Percentiles rank a stretch among this genome's conserved stretches.
Evolutionary conservation across 345 rosid genomes (phyloP).

Genomic region (Rubroshorea leprosula): DNA sequence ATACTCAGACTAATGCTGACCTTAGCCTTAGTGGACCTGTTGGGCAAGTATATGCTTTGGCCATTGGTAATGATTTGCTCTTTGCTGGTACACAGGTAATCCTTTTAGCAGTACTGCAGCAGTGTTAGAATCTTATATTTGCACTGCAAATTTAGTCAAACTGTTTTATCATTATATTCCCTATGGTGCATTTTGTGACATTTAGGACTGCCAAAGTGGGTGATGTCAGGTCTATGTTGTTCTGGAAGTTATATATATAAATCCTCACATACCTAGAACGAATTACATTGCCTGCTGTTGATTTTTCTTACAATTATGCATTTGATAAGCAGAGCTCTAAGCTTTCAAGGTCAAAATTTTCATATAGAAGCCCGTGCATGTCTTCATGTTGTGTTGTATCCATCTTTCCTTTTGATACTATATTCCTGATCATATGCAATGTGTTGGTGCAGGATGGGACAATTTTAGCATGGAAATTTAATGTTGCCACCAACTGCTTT

Average conservation of each 20-base stretch:
- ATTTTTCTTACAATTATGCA: background rate
- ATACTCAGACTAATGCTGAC: slow-evolving; percentile 62
- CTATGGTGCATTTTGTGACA: background rate
- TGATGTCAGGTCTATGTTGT: background rate
- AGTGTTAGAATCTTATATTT: slow-evolving; percentile 3
- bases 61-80: slow-evolving; percentile 76
- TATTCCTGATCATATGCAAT: background rate
- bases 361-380: background rate
- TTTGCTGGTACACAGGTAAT: slow-evolving; percentile 90
- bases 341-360: too few relatives aligned
- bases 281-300: background rate
- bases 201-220: background rate
- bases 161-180: slow-evolving; percentile 5
- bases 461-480: slow-evolving; percentile 86
- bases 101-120: background rate
- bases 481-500: slow-evolving; percentile 52
- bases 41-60: slow-evolving; percentile 88
- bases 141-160: background rate
- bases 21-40: slow-evolving; percentile 84
- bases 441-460: slow-evolving; percentile 63
- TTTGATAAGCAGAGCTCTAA: too few relatives aligned
- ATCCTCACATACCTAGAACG: background rate
- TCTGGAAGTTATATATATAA: background rate
- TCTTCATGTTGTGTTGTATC: background rate
- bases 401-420: background rate